These are phyloP conservation scores for Mycena olivaceomarginata DNA, from an alignment of 768 basidiomycete species.

Conservation along the genomic window DNA sequence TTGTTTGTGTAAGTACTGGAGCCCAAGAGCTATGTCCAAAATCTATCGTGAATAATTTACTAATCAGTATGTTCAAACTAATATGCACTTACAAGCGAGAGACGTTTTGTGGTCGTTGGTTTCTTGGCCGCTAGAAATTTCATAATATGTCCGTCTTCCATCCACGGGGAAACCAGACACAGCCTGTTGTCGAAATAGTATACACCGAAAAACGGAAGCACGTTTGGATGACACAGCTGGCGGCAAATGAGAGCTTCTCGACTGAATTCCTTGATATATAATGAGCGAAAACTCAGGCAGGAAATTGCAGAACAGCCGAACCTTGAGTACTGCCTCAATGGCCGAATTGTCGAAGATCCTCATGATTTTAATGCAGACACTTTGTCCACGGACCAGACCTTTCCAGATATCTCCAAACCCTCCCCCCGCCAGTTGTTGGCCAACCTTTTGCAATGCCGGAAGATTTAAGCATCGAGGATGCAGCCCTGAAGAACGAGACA, in stretches of 20 bases:
- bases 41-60: constrained; percentile 10
- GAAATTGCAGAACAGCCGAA: not conserved
- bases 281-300: not conserved
- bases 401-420: constrained; percentile 14
- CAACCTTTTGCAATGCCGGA: not conserved
- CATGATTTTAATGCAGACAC: constrained; percentile 8
- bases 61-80: not conserved
- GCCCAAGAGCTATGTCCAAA: constrained; percentile 36
- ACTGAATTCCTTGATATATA: constrained; percentile 14
- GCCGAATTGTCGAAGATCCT: constrained; percentile 10
- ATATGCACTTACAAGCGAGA: constrained; percentile 24
- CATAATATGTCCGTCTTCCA: constrained; percentile 51
- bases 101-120: not conserved
- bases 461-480: constrained; percentile 24
- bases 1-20: constrained; percentile 42
- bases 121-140: constrained; percentile 35
- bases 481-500: not conserved
- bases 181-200: constrained; percentile 34
- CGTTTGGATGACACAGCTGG: constrained; percentile 44
- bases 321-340: constrained; percentile 12
- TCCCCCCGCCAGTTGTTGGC: constrained; percentile 6
- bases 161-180: constrained; percentile 53
- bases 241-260: constrained; percentile 47
- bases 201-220: constrained; percentile 46
- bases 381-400: not conserved